Percentiles rank a stretch among this genome's conserved stretches.
These are phyloP conservation scores for Bolboschoenus planiculmis DNA, from an alignment of 176 grass and related monocot species.

Conservation along the genomic window DNA sequence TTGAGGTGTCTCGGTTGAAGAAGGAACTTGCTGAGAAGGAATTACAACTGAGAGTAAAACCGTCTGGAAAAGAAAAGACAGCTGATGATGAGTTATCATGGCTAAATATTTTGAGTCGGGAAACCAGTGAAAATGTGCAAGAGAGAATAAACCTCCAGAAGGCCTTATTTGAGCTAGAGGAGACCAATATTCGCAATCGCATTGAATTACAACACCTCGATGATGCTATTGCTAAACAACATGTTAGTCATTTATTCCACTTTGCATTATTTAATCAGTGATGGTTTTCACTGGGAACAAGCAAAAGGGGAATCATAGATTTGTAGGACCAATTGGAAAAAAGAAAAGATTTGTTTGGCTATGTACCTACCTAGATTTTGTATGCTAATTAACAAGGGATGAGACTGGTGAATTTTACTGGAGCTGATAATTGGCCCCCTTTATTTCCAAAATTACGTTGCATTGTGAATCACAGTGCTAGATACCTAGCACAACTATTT, in stretches of 20 bases:
- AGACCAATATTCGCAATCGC: conserved; percentile 86
- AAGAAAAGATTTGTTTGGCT: background rate
- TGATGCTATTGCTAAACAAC: conserved; percentile 66
- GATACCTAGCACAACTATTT: background rate
- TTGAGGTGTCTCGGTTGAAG: conserved; percentile 75
- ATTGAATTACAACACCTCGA: conserved; percentile 92
- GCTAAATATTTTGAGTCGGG: conserved; percentile 89
- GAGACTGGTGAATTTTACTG: background rate
- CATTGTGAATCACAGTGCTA: background rate
- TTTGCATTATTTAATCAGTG: conserved; percentile 1
- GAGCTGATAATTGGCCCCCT: background rate
- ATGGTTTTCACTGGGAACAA: background rate
- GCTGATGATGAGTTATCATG: conserved; percentile 78
- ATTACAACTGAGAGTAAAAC: conserved; percentile 75
- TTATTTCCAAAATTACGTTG: background rate
- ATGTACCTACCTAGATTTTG: background rate
- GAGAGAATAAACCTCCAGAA: conserved; percentile 99
- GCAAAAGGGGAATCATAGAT: background rate
- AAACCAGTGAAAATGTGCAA: conserved; percentile 95
- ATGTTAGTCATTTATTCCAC: conserved; percentile 38
- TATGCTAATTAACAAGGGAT: background rate
- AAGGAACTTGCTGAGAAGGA: conserved; percentile 94
- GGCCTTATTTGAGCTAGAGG: conserved; percentile 95
- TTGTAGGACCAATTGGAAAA: background rate
- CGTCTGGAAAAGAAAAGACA: conserved; percentile 51